These are phyloP conservation scores for Leccinum fallax DNA, from an alignment of 1,284 basidiomycete species.

Conservation along the genomic window DNA sequence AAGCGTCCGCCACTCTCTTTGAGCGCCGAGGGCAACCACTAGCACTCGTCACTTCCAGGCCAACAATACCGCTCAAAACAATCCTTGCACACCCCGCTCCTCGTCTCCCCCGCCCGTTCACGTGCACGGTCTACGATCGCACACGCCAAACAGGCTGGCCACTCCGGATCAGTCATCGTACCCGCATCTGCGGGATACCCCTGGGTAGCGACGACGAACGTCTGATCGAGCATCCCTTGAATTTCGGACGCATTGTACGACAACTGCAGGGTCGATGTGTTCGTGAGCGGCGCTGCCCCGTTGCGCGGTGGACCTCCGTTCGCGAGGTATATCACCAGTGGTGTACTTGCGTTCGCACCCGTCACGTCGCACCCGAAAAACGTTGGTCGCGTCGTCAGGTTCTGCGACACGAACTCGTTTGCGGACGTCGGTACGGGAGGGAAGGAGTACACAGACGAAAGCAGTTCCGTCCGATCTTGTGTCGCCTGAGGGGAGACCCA, in stretches of 20 bases:
- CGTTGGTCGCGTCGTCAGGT: conserved; percentile 41
- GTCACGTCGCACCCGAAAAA: conserved; percentile 48
- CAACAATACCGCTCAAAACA: conserved; percentile 47
- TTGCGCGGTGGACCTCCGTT: conserved; percentile 47
- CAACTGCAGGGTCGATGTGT: conserved; percentile 40
- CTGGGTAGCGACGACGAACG: conserved; percentile 44
- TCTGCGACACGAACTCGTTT: conserved; percentile 36
- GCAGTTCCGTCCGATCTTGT: conserved; percentile 40
- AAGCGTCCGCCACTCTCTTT: neutral
- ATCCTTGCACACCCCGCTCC: conserved; percentile 41
- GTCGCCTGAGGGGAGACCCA: conserved; percentile 33
- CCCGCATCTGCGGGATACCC: conserved; percentile 32
- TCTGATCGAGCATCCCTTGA: conserved; percentile 45
- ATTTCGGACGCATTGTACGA: conserved; percentile 35
- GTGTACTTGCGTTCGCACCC: conserved; percentile 24
- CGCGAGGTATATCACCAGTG: conserved; percentile 43
- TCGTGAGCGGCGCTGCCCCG: conserved; percentile 43
- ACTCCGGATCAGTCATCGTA: conserved; percentile 37
- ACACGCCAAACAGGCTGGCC: conserved; percentile 48
- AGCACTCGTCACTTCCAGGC: neutral
- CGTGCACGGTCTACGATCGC: conserved; percentile 46
- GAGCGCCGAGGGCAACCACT: conserved; percentile 3
- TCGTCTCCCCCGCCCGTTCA: conserved; percentile 24
- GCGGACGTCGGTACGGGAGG: conserved; percentile 40
- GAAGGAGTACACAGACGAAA: conserved; percentile 44